Base-by-base conservation (phyloP, 2,329 filamentous ascomycete genomes). In the Passalora sequoiae region DNA sequence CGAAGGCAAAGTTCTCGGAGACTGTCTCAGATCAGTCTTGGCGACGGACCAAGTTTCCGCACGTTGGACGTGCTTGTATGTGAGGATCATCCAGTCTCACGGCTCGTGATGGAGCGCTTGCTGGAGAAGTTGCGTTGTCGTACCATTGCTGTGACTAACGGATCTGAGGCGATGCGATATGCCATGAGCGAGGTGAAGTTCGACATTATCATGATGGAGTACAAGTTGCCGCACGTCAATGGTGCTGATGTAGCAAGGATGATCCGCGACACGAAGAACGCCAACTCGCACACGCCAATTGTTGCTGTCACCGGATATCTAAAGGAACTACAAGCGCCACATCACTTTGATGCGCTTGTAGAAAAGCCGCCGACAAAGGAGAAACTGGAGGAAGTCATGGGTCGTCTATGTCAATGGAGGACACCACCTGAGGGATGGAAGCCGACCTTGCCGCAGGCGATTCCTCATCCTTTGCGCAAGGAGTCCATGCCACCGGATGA, bases 91-190 rank as follows among this genome's bases (percentile, higher is more conserved):
- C 92, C 92, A 0, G 91, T 98, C 3, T 95, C 92, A 4, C 80
- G 91, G 16, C 82, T 98, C 72, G 91, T 98, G n/a, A 97, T 98
- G 91, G 92, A 98, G 62, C 92, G 94, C 58, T 71, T 98, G 6
- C 76, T 98, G 40, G 92, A 98, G 65, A 98, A 97, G 68, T 73
- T 97, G 25, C 84, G 88, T 25, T 98, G 92, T 60, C 86, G 92
- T 30, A 96, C 91, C 6, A 92, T 98, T 58, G 89, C 87, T 2
- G 91, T 92, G 4, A 77, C 83, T 3, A 95, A 89, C 56, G 92
- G 92, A 1, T 83, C 87, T 0, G 92, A 98, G 61, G 92, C 91
- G 8, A 84, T 95, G 58, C 81, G 91, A 16, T 95, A 92, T 66
- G 89, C 92, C 20, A 86, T 94, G 74, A 91, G 91, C 60, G 91